phyloP scores from a whole-genome alignment of 2,329 filamentous ascomycete genomes.

The Penicillium brasilianum region DNA sequence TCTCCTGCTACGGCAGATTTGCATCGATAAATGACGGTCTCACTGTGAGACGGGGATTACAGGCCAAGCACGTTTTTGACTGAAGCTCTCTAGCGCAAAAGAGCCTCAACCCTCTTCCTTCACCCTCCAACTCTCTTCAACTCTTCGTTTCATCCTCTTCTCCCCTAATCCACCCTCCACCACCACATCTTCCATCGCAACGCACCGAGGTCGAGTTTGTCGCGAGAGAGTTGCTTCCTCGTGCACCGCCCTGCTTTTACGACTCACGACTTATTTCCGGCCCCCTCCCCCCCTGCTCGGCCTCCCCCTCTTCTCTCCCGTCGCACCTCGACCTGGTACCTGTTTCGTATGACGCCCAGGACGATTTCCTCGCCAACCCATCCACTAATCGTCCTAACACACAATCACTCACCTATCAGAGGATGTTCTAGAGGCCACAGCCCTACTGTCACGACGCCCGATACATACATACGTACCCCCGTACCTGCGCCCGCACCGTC shows the following conservation, averaged over 20 bases:
- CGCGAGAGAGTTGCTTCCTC: background rate
- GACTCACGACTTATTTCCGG: constrained; percentile 8
- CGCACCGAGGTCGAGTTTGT: background rate
- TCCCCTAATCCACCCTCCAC: constrained; percentile 10
- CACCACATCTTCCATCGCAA: constrained; percentile 10
- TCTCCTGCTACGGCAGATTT: constrained; percentile 5
- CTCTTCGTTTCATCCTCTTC: constrained; percentile 10
- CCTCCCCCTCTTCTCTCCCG: constrained; percentile 9
- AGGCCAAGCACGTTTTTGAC: constrained; percentile 6
- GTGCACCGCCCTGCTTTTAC: constrained; percentile 2
- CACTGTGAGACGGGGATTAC: constrained; percentile 3
- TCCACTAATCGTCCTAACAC: constrained; percentile 9
- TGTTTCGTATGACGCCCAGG: constrained; percentile 8
- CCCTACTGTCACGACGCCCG: background rate
- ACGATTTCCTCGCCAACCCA: constrained; percentile 9
- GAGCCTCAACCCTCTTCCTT: constrained; percentile 12
- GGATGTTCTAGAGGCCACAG: background rate
- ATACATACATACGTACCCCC: background rate
- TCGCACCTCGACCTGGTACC: constrained; percentile 15
- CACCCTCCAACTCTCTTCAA: constrained; percentile 4
- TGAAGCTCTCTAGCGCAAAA: constrained; percentile 11
- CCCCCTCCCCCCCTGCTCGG: background rate
- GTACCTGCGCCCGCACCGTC: constrained; percentile 7
- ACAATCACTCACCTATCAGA: constrained; percentile 1
- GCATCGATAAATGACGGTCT: constrained; percentile 10